phyloP scores from a whole-genome alignment of 805 yeast genomes.

The Candida hungchunana region DNA sequence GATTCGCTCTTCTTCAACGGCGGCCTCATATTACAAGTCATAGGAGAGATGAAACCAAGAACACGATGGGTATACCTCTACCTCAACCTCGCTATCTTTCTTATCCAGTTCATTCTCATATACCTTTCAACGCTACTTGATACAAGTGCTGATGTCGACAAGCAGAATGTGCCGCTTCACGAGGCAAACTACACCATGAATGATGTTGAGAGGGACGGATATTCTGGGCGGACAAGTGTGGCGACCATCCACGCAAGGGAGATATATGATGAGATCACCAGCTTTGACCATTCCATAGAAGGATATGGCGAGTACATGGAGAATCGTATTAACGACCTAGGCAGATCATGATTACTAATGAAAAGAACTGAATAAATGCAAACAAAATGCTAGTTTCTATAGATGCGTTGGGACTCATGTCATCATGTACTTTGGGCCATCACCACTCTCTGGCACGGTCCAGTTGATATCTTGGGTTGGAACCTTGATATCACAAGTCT shows the following conservation, averaged over 20 bases:
- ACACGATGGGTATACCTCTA: constrained; percentile 24
- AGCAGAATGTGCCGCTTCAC: constrained; percentile 25
- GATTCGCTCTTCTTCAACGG: constrained; percentile 29
- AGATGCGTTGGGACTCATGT: too few relatives aligned
- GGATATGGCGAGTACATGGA: constrained; percentile 15
- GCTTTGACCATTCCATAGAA: constrained; percentile 12
- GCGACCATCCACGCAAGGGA: constrained; percentile 32
- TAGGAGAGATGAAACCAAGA: constrained; percentile 41
- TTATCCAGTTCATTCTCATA: constrained; percentile 28
- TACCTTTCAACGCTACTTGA: constrained; percentile 31
- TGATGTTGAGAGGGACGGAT: constrained; percentile 37
- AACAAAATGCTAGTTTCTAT: too few relatives aligned
- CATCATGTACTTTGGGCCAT: constrained; percentile 93
- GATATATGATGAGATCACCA: constrained; percentile 24
- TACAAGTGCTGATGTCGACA: constrained; percentile 26
- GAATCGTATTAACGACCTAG: too few relatives aligned
- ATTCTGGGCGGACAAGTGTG: constrained; percentile 37
- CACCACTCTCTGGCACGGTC: constrained; percentile 99
- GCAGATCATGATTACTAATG: neutral
- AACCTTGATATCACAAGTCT: constrained; percentile 95
- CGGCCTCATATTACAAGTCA: constrained; percentile 36
- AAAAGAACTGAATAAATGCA: neutral
- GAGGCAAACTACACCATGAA: constrained; percentile 21
- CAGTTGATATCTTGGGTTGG: constrained; percentile 93
- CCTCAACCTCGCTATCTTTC: constrained; percentile 30